Evolutionary conservation across 768 basidiomycete species (phyloP), one percentile per base, ranked within the genome.

Genomic region (Leccinum uliginosum): DNA sequence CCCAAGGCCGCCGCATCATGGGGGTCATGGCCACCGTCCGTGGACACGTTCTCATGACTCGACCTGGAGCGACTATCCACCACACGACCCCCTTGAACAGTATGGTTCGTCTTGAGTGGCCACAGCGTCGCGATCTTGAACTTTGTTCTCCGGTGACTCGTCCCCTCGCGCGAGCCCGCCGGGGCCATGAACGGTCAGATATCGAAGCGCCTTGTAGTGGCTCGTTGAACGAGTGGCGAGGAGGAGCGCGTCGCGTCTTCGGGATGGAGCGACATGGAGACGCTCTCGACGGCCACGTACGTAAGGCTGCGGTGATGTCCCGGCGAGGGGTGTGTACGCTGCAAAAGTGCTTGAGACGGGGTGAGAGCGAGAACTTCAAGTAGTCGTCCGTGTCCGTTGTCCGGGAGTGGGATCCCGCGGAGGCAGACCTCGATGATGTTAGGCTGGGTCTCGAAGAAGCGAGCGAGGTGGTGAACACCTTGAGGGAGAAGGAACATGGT

Each of bases 61-160:
- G 46, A 69, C 65, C 44, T 62, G 59, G 19, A 61, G 50, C 10
- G 63, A 66, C 26, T n/a, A 60, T 51, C 70, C 70, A 71, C 32
- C 86, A 87, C 8, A 86, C 79, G 52, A 78, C 70, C 2, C 86
- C 86, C 56, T 77, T 76, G 1, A 85, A 84, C 0, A 87, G 69
- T 15, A 87, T 85, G 53, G 87, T 83, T n/a, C 0, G 86, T 86
- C 56, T 75, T 75, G 29, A 87, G 73, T 0, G 84, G 80, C 85
- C 85, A 87, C 46, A 69, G 63, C 47, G 69, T 69, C n/a, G 81
- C 85, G 11, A 86, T 77, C 58, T 71, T 69, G 15, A 73, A 71
- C 64, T 87, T 84, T n/a, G 54, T 79, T 74, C 9, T 72, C 40
- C 40, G 19, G 10, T 19, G 40, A 10, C 10, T 43, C 62, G 23